A percentile compares a stretch with the other conserved stretches of the same genome.
Evolutionary conservation across 345 rosid species (phyloP).

Genomic region (Iberis pinnata): DNA sequence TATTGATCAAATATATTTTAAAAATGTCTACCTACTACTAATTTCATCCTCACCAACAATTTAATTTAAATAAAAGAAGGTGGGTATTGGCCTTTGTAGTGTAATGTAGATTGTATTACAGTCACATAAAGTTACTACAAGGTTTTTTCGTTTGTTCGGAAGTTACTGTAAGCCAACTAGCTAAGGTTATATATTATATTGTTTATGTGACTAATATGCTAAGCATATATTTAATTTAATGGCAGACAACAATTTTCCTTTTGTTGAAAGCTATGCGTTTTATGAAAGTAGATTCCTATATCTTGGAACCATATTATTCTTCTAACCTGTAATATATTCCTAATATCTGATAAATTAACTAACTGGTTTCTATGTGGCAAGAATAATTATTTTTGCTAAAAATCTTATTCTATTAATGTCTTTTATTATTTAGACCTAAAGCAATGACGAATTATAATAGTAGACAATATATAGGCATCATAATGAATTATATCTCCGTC

Average conservation of each 20-base stretch:
- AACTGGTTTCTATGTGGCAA: not conserved
- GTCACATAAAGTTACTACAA: constrained; percentile 20
- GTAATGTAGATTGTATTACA: constrained; percentile 26
- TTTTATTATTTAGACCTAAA: constrained; percentile 1
- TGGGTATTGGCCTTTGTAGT: constrained; percentile 17
- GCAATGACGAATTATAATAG: constrained; percentile 1
- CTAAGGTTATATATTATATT: too few species aligned
- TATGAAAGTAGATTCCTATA: constrained; percentile 33
- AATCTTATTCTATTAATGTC: not conserved
- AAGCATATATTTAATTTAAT: constrained; percentile 24
- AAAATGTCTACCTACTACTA: constrained; percentile 4
- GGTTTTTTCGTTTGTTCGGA: constrained; percentile 20
- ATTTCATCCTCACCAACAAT: not conserved
- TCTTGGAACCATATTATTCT: constrained; percentile 24
- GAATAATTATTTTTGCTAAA: not conserved
- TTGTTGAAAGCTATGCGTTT: constrained; percentile 25
- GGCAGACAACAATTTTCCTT: constrained; percentile 36
- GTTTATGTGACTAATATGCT: too few species aligned
- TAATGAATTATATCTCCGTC: not conserved
- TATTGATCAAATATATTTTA: not conserved
- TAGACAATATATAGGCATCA: constrained; percentile 8
- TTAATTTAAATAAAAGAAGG: not conserved
- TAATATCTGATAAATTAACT: constrained; percentile 1
- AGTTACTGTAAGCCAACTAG: too few species aligned
- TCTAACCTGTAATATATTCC: constrained; percentile 24